These are phyloP conservation scores for Pyrus hybrid DNA, from an alignment of 331 rosid genomes.

Conservation along the genomic window DNA sequence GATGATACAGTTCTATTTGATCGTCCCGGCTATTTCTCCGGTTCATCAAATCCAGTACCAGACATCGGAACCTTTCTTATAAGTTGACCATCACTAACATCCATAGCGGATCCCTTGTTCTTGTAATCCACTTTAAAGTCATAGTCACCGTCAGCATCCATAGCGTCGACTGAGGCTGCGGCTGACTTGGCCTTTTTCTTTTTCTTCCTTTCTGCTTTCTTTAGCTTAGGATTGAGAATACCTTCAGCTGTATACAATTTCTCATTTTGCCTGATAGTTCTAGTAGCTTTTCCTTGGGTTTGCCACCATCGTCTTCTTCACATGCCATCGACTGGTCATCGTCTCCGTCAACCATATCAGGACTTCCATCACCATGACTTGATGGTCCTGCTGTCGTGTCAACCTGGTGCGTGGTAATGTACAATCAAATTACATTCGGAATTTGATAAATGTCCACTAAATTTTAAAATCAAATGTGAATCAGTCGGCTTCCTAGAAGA, in stretches of 20 bases:
- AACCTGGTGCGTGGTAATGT: slow-evolving; percentile 29
- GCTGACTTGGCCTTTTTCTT: slow-evolving; percentile 48
- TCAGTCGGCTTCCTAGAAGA: not conserved
- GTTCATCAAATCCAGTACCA: slow-evolving; percentile 23
- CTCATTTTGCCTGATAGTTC: slow-evolving; percentile 59
- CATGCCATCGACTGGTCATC: slow-evolving; percentile 41
- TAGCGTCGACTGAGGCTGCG: slow-evolving; percentile 31
- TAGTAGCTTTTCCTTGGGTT: slow-evolving; percentile 34
- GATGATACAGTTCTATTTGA: not conserved
- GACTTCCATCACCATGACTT: slow-evolving; percentile 28
- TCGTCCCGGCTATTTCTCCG: not conserved
- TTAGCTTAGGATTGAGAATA: slow-evolving; percentile 63
- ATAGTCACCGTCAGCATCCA: slow-evolving; percentile 76
- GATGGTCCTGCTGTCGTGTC: slow-evolving; percentile 18
- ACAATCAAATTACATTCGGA: not conserved
- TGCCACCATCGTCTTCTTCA: slow-evolving; percentile 30
- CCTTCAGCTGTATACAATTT: slow-evolving; percentile 70
- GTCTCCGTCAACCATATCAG: slow-evolving; percentile 19
- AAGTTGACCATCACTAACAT: slow-evolving; percentile 18
- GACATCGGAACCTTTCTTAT: slow-evolving; percentile 31
- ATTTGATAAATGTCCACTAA: not conserved
- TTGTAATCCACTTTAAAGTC: slow-evolving; percentile 74
- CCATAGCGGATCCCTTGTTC: slow-evolving; percentile 45
- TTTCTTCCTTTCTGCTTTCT: slow-evolving; percentile 74
- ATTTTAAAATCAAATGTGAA: not conserved